Evolutionary conservation across 257 asterid genomes (phyloP).

Genomic region (Ballota nigra): DNA sequence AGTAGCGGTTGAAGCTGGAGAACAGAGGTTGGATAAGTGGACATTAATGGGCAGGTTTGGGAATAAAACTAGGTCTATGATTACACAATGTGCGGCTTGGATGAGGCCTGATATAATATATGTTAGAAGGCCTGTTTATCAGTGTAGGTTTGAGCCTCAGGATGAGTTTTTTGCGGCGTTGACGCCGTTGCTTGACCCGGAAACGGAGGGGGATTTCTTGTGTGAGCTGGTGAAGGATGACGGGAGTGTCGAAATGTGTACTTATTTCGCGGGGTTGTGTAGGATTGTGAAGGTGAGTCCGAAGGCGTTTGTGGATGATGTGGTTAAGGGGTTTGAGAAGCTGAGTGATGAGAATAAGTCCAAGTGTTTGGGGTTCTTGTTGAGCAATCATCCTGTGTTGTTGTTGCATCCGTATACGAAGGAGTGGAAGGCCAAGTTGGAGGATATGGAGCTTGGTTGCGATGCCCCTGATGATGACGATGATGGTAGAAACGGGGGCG

Average conservation of each 20-base stretch:
- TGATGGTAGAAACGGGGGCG: slow-evolving; percentile 30
- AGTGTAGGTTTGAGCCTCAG: slow-evolving; percentile 89
- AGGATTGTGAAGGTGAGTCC: slow-evolving; percentile 74
- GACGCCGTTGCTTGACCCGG: slow-evolving; percentile 78
- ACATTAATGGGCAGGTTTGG: slow-evolving; percentile 94
- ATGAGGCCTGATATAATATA: slow-evolving; percentile 93
- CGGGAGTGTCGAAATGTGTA: slow-evolving; percentile 69
- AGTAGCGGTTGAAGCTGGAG: slow-evolving; percentile 78
- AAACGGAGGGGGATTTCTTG: slow-evolving; percentile 62
- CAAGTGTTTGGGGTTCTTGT: slow-evolving; percentile 70
- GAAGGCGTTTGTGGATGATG: slow-evolving; percentile 93
- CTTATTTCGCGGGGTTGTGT: slow-evolving; percentile 89
- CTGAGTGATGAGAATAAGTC: slow-evolving; percentile 77
- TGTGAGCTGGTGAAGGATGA: slow-evolving; percentile 72
- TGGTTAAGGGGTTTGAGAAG: slow-evolving; percentile 70
- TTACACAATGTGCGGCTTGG: slow-evolving; percentile 95
- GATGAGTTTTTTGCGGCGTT: slow-evolving; percentile 63
- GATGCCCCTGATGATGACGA: slow-evolving; percentile 89
- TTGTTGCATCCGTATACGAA: slow-evolving; percentile 82
- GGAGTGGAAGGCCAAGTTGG: slow-evolving; percentile 93
- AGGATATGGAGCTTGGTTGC: slow-evolving; percentile 96
- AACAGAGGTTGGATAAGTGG: slow-evolving; percentile 93
- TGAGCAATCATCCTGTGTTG: slow-evolving; percentile 69
- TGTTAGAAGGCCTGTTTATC: slow-evolving; percentile 86
- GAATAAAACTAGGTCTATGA: slow-evolving; percentile 58